These are phyloP conservation scores for Blastobotrys capitulatus DNA, from an alignment of 1,139 yeast genomes.

Conservation along the genomic window DNA sequence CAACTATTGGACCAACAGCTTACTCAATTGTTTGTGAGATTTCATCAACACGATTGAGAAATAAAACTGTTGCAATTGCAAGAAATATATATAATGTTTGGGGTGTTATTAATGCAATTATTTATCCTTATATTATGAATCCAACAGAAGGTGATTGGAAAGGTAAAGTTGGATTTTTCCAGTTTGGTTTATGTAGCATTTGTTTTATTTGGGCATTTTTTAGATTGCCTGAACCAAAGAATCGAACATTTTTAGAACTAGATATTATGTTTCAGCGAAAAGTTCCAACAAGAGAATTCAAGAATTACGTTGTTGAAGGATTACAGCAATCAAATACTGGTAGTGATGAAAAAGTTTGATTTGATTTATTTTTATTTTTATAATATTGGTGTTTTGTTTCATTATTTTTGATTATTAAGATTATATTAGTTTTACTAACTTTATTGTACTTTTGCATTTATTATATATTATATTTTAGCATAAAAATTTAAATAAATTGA, in stretches of 20 bases:
- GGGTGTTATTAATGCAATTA: constrained; percentile 39
- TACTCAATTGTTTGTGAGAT: constrained; percentile 53
- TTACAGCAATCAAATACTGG: no score
- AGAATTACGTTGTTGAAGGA: constrained; percentile 1
- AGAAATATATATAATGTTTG: constrained; percentile 44
- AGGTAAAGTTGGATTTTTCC: constrained; percentile 46
- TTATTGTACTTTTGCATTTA: no score
- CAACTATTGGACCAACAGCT: constrained; percentile 51
- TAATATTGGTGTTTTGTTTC: no score
- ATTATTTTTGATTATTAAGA: no score
- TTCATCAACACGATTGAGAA: constrained; percentile 49
- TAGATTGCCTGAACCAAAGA: constrained; percentile 54
- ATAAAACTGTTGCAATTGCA: constrained; percentile 50
- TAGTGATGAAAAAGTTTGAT: no score
- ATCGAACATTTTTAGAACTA: constrained; percentile 54
- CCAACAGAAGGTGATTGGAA: constrained; percentile 53
- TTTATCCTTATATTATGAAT: constrained; percentile 52
- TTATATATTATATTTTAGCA: no score
- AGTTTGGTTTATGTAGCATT: constrained; percentile 43
- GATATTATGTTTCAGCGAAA: constrained; percentile 33
- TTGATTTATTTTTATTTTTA: no score
- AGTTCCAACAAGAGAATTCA: constrained; percentile 19
- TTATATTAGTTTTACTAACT: no score
- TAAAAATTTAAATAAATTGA: no score
- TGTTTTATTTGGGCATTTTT: constrained; percentile 43